Evolutionary conservation across 2,329 filamentous ascomycete species (phyloP), one percentile per base, ranked within the genome.

Genomic region (Trichophaea hybrida): DNA sequence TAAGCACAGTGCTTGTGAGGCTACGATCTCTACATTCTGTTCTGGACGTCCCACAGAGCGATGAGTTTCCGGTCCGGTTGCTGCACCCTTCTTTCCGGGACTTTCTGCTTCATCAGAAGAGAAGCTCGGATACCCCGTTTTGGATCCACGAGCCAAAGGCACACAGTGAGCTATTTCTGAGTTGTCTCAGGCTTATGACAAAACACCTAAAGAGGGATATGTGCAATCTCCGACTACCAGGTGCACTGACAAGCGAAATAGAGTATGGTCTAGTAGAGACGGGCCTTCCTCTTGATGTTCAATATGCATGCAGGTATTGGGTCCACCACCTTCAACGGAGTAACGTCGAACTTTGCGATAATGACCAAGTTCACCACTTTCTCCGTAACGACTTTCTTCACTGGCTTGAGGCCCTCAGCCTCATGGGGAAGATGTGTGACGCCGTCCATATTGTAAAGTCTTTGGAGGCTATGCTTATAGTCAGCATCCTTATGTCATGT

Each of bases 1-100:
- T 34, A 46, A 34, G 58, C 6, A 48, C 37, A n/a, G 57, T 70
- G 12, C 50, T 56, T n/a, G n/a, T 37, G 10, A 55, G 55, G 34
- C 57, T 69, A 34, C 57, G 58, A 17, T 48, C 38, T 8, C 55
- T 70, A 12, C 63, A 69, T 57, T 68, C 69, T 0, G 66, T 70
- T 17, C 55, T 70, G 15, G 58, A 61, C 52, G 48, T 70, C 40
- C 63, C 67, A 38, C 3, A 38, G 8, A 2, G 4, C 5, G 15
- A 31, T 32, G 2, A 2, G 13, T 13, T 3, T 2, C 52, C 34
- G 1, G 56, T 70, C 17, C 55, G 64, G 43, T 50, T 66, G 17
- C 59, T 69, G 7, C 69, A 70, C 58, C 38, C 63, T n/a, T 70
- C 68, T 6, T 70, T 70, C 58, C 61, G 63, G 4, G 68, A 69